Base-by-base conservation (phyloP, 2,329 filamentous ascomycete genomes). In the Calonectria fujianensis region DNA sequence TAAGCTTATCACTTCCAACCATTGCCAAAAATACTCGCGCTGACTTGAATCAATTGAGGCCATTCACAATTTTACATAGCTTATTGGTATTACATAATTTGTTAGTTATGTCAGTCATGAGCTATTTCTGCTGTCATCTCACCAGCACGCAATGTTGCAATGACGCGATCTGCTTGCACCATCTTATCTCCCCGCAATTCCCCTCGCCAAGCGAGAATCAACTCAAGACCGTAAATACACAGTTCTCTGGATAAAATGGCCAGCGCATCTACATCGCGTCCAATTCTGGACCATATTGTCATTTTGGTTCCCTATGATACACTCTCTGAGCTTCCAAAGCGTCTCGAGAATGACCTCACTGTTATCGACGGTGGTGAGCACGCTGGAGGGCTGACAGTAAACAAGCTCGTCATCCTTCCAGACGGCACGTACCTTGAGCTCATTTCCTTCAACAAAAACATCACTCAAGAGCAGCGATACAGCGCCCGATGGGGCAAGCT, bases 391-490 rank as follows among this genome's bases (percentile, higher is more conserved):
- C 86, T 85, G 77, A 94, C 89, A 1, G 89, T 88, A 74, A 94
- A 94, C 84, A 89, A 88, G 54, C 89, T 94, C 24, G 88, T 94
- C 27, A 84, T 93, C 18, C 89, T 94, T 74, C 79, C 86, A 32
- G 92, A 94, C 77, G 93, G 93, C 37, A 89, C 89, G 29, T 94
- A 94, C 83, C 85, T 94, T 69, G 93, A 94, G 80, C 85, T 94
- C 66, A 92, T 94, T 74, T 89, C 91, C 50, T 94, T 94, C 81
- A 85, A 91, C 64, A 82, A 89, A 27, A 87, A 82, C 13, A 76
- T 84, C 35, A 83, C 85, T 27, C 84, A 83, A 0, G 84, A 85
- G 6, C 78, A 83, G 9, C 86, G 89, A 4, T 80, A 80, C 8
- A 83, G 84, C 1, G 92, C 94, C 79, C 90, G 89, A 80, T 94